Evolutionary conservation across 495 filamentous ascomycete species (phyloP).

Genomic region (Xylaria acuta): DNA sequence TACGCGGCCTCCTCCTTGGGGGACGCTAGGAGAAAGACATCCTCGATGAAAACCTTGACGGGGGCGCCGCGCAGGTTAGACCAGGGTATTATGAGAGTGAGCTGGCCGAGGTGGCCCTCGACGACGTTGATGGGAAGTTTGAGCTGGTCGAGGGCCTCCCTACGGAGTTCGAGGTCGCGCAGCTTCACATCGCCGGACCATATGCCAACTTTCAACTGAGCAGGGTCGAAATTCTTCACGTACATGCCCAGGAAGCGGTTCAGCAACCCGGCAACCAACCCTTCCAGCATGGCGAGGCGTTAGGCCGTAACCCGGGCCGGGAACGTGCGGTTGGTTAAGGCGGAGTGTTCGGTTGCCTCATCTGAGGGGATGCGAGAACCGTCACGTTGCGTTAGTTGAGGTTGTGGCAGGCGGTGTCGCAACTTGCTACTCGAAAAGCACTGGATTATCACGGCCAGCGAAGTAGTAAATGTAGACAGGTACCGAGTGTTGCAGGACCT

Average conservation of each 20-base stretch:
- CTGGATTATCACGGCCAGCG: neutral
- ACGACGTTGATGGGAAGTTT: conserved; percentile 95
- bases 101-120: conserved; percentile 88
- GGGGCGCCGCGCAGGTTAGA: conserved; percentile 93
- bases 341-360: conserved; percentile 38
- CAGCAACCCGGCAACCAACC: conserved; percentile 82
- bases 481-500: neutral
- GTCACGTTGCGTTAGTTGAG: neutral
- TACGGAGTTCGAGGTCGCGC: conserved; percentile 85
- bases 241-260: conserved; percentile 99
- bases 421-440: neutral
- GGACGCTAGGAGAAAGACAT: conserved; percentile 93
- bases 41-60: conserved; percentile 91
- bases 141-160: conserved; percentile 94
- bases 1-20: conserved; percentile 94
- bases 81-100: conserved; percentile 94
- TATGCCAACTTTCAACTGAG: conserved; percentile 95
- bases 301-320: conserved; percentile 63
- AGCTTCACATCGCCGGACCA: conserved; percentile 98
- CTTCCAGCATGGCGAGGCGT: conserved; percentile 64
- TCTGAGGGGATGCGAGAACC: conserved; percentile 32
- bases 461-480: neutral
- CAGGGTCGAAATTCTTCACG: conserved; percentile 97
- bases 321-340: conserved; percentile 40
- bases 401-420: neutral